Evolutionary conservation across 805 yeast species (phyloP).

Genomic region (Schwanniomyces pseudopolymorphus): DNA sequence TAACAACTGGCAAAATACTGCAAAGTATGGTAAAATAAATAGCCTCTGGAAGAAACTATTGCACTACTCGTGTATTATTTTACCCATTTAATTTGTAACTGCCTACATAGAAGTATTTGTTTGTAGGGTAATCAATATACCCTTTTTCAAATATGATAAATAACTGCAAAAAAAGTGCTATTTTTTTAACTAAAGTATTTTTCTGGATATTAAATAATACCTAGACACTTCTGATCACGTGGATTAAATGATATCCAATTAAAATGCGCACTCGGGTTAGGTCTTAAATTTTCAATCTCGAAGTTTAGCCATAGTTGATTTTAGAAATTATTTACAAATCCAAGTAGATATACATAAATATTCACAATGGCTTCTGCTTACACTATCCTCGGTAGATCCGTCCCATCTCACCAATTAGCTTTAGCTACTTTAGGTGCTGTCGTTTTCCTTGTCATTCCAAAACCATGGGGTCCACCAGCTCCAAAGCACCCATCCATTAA

Average conservation of each 20-base stretch:
- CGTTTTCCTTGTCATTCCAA: conserved; percentile 62
- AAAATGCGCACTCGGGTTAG: not conserved
- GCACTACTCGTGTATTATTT: too few species aligned
- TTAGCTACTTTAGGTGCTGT: conserved; percentile 77
- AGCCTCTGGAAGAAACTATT: too few species aligned
- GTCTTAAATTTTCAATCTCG: conserved; percentile 3
- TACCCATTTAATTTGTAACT: too few species aligned
- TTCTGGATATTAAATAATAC: too few species aligned
- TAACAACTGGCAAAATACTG: too few species aligned
- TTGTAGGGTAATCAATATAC: too few species aligned
- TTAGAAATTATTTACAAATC: not conserved
- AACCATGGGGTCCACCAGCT: conserved; percentile 67
- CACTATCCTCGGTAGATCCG: conserved; percentile 77
- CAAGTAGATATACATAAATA: conserved; percentile 3
- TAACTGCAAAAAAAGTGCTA: too few species aligned
- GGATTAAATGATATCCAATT: not conserved
- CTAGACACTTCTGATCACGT: not conserved
- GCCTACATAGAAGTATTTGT: too few species aligned
- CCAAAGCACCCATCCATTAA: conserved; percentile 66
- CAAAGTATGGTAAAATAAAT: too few species aligned
- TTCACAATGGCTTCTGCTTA: conserved; percentile 77
- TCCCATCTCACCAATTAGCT: conserved; percentile 81
- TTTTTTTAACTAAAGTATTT: too few species aligned
- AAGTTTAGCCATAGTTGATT: not conserved
- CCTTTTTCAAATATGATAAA: too few species aligned